A percentile compares a stretch with the other conserved stretches of the same genome.
phyloP scores from a whole-genome alignment of 768 basidiomycete species.

The Mycena rebaudengoi region DNA sequence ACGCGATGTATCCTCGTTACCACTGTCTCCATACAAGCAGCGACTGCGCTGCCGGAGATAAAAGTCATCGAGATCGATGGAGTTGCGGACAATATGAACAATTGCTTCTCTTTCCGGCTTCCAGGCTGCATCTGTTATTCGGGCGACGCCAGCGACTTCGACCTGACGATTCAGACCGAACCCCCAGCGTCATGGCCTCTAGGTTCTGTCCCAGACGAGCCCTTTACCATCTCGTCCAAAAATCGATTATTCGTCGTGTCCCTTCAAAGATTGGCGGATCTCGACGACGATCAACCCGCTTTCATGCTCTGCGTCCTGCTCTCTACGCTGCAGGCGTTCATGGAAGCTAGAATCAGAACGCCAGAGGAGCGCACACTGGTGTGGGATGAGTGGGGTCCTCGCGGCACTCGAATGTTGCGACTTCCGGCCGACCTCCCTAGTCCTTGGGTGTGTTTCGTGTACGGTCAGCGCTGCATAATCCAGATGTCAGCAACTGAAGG shows the following conservation, averaged over 20 bases:
- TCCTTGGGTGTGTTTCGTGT: constrained; percentile 45
- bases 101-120: constrained; percentile 36
- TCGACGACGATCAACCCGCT: background rate
- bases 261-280: constrained; percentile 1
- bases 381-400: constrained; percentile 45
- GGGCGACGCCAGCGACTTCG: background rate
- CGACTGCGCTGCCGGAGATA: constrained; percentile 1
- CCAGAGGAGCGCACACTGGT: constrained; percentile 16
- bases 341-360: constrained; percentile 30
- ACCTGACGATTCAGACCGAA: constrained; percentile 42
- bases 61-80: constrained; percentile 13
- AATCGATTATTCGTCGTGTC: constrained; percentile 44
- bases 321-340: constrained; percentile 37
- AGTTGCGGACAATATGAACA: background rate
- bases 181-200: constrained; percentile 38
- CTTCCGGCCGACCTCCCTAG: constrained; percentile 35
- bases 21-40: background rate
- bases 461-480: constrained; percentile 42
- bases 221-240: constrained; percentile 27
- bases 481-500: constrained; percentile 32
- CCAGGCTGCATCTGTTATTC: constrained; percentile 25
- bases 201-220: constrained; percentile 5
- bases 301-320: constrained; percentile 40
- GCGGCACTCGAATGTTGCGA: constrained; percentile 36
- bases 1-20: constrained; percentile 7